Percentiles rank a stretch among this genome's conserved stretches.
Conservation (phyloP, 805 yeast genomes). For the Teunomyces lycoperdinae region DNA sequence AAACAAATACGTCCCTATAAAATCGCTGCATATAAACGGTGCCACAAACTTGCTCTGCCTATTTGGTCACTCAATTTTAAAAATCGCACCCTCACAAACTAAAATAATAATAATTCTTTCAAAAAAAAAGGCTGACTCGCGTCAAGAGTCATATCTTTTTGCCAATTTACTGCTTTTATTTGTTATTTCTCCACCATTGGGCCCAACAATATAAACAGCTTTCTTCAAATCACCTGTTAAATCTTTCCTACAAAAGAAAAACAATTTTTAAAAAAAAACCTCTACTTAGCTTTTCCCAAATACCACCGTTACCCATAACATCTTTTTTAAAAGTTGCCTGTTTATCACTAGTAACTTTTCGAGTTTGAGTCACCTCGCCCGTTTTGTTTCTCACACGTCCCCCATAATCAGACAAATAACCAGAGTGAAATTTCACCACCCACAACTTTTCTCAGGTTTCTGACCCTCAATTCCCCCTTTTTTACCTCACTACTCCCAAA, state of each 20-base stretch:
- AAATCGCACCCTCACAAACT: not conserved
- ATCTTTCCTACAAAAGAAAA: not conserved
- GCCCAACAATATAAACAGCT: too few relatives aligned
- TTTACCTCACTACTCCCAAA: not conserved
- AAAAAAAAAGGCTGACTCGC: conserved; percentile 1
- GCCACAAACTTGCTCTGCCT: conserved; percentile 1
- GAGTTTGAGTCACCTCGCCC: not conserved
- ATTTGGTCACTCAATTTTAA: not conserved
- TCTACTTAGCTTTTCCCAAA: not conserved
- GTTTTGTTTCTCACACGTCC: conserved; percentile 1
- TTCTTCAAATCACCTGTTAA: too few relatives aligned
- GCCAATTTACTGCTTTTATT: not conserved
- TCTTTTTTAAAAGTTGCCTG: not conserved
- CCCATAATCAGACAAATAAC: not conserved
- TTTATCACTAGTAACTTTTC: too few relatives aligned
- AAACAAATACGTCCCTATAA: not conserved
- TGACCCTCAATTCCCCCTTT: not conserved
- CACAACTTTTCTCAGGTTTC: not conserved
- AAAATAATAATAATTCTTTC: not conserved
- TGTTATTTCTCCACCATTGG: not conserved
- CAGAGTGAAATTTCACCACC: not conserved
- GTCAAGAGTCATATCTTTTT: not conserved
- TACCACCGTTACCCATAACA: not conserved
- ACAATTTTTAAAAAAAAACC: not conserved
- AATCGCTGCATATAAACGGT: not conserved